A percentile compares a stretch with the other conserved stretches of the same genome.
These are phyloP conservation scores for Exophiala mesophila DNA, from an alignment of 2,329 filamentous ascomycete genomes.

Conservation along the genomic window DNA sequence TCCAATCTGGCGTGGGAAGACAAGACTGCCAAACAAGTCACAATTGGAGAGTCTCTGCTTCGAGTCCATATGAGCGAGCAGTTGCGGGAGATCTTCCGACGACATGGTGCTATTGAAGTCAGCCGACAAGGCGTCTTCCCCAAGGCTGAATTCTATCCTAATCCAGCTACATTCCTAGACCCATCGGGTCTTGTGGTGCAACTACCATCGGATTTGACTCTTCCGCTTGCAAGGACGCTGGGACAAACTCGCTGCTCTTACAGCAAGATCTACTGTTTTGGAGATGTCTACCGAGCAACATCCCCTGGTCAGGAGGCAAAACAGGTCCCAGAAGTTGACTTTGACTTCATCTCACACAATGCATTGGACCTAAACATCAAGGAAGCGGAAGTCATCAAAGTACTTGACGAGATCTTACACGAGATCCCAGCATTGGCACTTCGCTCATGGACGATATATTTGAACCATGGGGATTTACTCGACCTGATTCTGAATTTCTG, in stretches of 20 bases:
- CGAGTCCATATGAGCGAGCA: slow-evolving; percentile 69
- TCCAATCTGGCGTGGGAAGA: slow-evolving; percentile 24
- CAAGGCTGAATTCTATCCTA: slow-evolving; percentile 69
- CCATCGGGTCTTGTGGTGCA: slow-evolving; percentile 75
- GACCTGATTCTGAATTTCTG: slow-evolving; percentile 88
- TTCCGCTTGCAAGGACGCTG: slow-evolving; percentile 80
- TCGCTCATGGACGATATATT: slow-evolving; percentile 75
- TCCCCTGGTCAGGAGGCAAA: slow-evolving; percentile 74
- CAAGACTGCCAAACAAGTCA: slow-evolving; percentile 16
- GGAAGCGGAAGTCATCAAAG: slow-evolving; percentile 90
- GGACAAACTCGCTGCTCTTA: slow-evolving; percentile 60
- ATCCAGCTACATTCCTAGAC: slow-evolving; percentile 73
- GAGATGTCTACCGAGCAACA: slow-evolving; percentile 69
- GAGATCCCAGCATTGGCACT: slow-evolving; percentile 70
- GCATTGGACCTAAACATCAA: slow-evolving; percentile 78
- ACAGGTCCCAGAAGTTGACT: slow-evolving; percentile 85
- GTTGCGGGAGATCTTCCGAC: slow-evolving; percentile 72
- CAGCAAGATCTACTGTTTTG: slow-evolving; percentile 80
- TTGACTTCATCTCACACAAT: slow-evolving; percentile 86
- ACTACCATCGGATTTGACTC: slow-evolving; percentile 86
- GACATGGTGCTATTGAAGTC: slow-evolving; percentile 82
- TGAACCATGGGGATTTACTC: slow-evolving; percentile 83
- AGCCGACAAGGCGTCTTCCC: slow-evolving; percentile 74
- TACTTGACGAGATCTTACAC: slow-evolving; percentile 82
- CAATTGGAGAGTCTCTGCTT: slow-evolving; percentile 57